Percentiles rank a stretch among this genome's conserved stretches.
phyloP scores from a whole-genome alignment of 495 filamentous ascomycete species.

The Hypoxylon lienhwacheense region DNA sequence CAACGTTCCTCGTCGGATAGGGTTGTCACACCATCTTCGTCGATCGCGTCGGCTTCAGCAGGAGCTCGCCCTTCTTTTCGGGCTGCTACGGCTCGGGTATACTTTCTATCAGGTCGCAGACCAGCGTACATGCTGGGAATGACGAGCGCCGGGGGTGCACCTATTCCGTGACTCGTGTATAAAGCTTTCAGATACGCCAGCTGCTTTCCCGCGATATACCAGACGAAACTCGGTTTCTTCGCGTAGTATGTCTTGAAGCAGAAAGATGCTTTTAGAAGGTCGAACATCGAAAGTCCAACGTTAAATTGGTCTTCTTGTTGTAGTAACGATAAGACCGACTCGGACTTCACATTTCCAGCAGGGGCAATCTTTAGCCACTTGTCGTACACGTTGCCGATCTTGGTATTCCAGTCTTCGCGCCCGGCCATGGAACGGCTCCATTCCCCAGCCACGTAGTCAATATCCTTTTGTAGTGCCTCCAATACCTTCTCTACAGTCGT shows the following conservation, averaged over 20 bases:
- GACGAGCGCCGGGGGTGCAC: slow-evolving; percentile 31
- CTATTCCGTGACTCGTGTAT: slow-evolving; percentile 14
- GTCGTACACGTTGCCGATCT: slow-evolving; percentile 47
- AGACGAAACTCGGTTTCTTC: slow-evolving; percentile 50
- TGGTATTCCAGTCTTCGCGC: slow-evolving; percentile 42
- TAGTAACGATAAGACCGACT: slow-evolving; percentile 41
- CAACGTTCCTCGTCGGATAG: slow-evolving; percentile 23
- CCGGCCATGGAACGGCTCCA: slow-evolving; percentile 43
- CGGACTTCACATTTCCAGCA: slow-evolving; percentile 37
- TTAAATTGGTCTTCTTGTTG: slow-evolving; percentile 50
- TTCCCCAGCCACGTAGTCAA: slow-evolving; percentile 35
- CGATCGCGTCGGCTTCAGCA: slow-evolving; percentile 12
- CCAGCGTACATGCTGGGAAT: slow-evolving; percentile 52
- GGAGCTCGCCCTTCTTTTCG: slow-evolving; percentile 12
- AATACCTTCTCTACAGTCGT: slow-evolving; percentile 36
- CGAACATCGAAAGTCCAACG: slow-evolving; percentile 53
- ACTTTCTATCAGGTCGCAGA: slow-evolving; percentile 45
- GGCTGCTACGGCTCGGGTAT: slow-evolving; percentile 28
- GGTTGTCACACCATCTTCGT: slow-evolving; percentile 16
- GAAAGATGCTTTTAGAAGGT: slow-evolving; percentile 63
- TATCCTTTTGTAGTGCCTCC: slow-evolving; percentile 39
- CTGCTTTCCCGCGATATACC: slow-evolving; percentile 66
- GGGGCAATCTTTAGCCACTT: slow-evolving; percentile 51
- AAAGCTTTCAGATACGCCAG: slow-evolving; percentile 65
- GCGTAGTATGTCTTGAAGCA: slow-evolving; percentile 53